A percentile compares a stretch with the other conserved stretches of the same genome.
These are phyloP conservation scores for Alternaria brassicicola DNA, from an alignment of 2,329 filamentous ascomycete genomes.

Conservation along the genomic window DNA sequence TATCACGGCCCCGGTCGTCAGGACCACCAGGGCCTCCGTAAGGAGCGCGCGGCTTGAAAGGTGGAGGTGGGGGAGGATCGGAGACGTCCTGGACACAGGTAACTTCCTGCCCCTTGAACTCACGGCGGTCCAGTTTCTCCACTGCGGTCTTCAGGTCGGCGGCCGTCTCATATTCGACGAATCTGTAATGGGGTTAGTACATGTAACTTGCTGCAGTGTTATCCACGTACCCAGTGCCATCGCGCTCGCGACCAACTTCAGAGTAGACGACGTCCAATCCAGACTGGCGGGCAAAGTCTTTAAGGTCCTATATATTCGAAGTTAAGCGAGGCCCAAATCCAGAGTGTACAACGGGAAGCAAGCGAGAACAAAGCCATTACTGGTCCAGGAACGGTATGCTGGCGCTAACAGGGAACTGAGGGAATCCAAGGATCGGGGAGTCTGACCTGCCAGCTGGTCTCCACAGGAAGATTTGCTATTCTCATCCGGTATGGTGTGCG, in stretches of 20 bases:
- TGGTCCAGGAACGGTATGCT: constrained; percentile 49
- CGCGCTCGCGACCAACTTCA: constrained; percentile 89
- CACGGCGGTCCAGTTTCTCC: constrained; percentile 89
- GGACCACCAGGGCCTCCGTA: constrained; percentile 42
- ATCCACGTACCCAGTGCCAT: constrained; percentile 81
- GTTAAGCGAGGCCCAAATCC: constrained; percentile 71
- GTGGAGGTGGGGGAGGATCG: constrained; percentile 44
- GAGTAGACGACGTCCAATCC: constrained; percentile 98
- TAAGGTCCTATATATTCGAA: constrained; percentile 89
- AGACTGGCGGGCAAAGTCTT: constrained; percentile 98
- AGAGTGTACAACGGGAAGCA: constrained; percentile 41
- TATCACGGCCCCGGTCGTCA: constrained; percentile 74
- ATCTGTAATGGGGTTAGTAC: constrained; percentile 61
- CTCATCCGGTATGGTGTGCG: constrained; percentile 97
- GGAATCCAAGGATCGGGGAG: constrained; percentile 59
- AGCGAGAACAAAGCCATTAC: constrained; percentile 45
- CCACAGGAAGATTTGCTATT: constrained; percentile 92
- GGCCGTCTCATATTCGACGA: constrained; percentile 96
- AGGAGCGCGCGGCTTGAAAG: constrained; percentile 44
- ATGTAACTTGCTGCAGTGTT: not conserved
- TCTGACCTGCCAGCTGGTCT: constrained; percentile 99
- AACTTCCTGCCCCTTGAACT: constrained; percentile 90
- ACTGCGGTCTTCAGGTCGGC: constrained; percentile 88
- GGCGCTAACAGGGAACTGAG: constrained; percentile 42
- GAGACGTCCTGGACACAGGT: constrained; percentile 85